Evolutionary conservation across 176 grass and related monocot species (phyloP), one percentile per base, ranked within the genome.

Genomic region (Echinochloa phyllopogon): DNA sequence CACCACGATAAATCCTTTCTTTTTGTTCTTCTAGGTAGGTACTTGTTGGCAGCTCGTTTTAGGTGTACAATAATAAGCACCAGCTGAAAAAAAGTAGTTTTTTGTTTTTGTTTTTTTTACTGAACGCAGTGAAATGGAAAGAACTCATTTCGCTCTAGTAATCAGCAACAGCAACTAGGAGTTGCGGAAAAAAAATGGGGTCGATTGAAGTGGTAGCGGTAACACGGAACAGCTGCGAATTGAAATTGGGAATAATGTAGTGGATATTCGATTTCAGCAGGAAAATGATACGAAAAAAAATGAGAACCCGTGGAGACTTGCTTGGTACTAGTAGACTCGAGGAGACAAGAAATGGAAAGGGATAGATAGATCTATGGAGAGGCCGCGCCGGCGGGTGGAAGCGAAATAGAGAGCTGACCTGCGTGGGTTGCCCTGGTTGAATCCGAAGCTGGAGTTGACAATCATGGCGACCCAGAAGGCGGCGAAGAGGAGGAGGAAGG

Each of bases 391-490:
- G 3, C 12, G 1, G 20, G 20, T 57, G 55, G 55, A 58, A 18
- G 3, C 16, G 78, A 40, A 16, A 75, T 17, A 49, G 44, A 27
- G 60, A 94, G 87, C 91, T 92, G 70, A 97, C 95, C 95, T 94
- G 65, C 91, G 89, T 6, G 95, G 95, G 76, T 85, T 92, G 50
- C 95, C 95, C 82, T 93, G 83, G 91, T 98, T 98, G 89, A 98
- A 98, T 15, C 91, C 95, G 72, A 98, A 98, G 93, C 95, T 98
- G 76, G 95, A 98, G 83, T 98, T 98, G 29, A 95, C 89, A 77
- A 98, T 83, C 91, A 90, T 95, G 60, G 95, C 89, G 47, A 95
- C 87, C 93, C 93, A 98, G 89, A 95, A 98, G 29, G 95, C 84
- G 15, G 88, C 87, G 73, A 98, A 95, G 71, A 98, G 63, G 60